Percentiles rank a stretch among this genome's conserved stretches.
Evolutionary conservation across 768 basidiomycete species (phyloP).

Genomic region (Russula brevipes): DNA sequence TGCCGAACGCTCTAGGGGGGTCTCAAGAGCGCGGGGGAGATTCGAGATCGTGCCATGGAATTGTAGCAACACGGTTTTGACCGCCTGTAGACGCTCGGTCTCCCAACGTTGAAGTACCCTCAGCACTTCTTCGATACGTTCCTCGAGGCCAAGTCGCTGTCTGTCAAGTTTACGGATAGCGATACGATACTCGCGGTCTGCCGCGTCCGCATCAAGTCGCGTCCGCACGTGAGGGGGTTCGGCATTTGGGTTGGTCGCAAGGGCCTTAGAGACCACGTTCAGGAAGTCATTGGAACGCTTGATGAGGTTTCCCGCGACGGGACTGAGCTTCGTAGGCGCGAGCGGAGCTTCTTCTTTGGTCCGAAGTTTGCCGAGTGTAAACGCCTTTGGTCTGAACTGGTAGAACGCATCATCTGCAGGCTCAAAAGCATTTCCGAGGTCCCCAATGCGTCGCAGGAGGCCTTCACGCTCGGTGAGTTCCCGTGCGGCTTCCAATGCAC

Average conservation of each 20-base stretch:
- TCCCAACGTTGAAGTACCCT: constrained; percentile 84
- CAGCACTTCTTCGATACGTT: constrained; percentile 76
- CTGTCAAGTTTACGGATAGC: constrained; percentile 79
- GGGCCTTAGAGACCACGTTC: constrained; percentile 66
- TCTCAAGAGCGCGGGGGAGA: constrained; percentile 61
- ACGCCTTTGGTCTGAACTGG: constrained; percentile 80
- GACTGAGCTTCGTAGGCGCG: constrained; percentile 34
- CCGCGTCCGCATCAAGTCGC: constrained; percentile 72
- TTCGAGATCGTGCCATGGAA: constrained; percentile 78
- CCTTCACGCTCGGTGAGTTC: constrained; percentile 51
- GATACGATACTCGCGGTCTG: constrained; percentile 73
- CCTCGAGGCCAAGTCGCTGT: constrained; percentile 81
- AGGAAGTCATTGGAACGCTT: constrained; percentile 68
- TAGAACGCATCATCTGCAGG: constrained; percentile 74
- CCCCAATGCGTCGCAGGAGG: constrained; percentile 68
- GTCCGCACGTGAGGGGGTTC: constrained; percentile 69
- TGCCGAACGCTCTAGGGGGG: constrained; percentile 61
- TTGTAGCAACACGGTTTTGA: constrained; percentile 86
- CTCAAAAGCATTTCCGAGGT: constrained; percentile 78
- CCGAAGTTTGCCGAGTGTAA: constrained; percentile 44
- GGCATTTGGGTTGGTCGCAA: constrained; percentile 41
- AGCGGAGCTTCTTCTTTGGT: constrained; percentile 30
- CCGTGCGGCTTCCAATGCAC: constrained; percentile 65
- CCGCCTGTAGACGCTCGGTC: constrained; percentile 69
- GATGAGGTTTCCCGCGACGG: constrained; percentile 51